Evolutionary conservation across 192 early-diverging fungal genomes (phyloP).

Genomic region (Coemansia erecta): DNA sequence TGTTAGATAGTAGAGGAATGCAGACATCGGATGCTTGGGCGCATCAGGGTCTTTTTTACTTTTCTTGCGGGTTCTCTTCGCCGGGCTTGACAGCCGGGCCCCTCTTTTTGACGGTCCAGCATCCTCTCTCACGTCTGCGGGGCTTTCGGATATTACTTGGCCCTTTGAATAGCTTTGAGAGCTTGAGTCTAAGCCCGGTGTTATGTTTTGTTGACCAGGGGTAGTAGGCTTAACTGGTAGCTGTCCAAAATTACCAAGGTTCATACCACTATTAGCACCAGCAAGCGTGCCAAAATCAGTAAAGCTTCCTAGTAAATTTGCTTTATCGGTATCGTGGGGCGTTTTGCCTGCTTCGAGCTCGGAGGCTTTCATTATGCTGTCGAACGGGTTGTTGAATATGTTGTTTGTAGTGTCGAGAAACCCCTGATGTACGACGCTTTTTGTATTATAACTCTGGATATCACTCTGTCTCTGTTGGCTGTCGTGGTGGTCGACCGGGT

Average conservation of each 20-base stretch:
- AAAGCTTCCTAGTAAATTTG: background rate
- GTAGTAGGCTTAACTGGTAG: background rate
- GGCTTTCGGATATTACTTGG: no score
- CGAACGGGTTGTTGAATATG: background rate
- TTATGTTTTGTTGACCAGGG: no score
- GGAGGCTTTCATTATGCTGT: background rate
- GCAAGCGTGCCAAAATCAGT: background rate
- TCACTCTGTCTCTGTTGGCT: constrained; percentile 1
- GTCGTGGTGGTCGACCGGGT: constrained; percentile 2
- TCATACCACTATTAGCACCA: background rate
- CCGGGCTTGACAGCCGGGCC: constrained; percentile 31
- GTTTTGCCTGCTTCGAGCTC: background rate
- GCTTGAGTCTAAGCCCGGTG: no score
- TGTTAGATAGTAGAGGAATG: constrained; percentile 75
- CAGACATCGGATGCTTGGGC: constrained; percentile 86
- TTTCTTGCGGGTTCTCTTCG: constrained; percentile 61
- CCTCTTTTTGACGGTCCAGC: constrained; percentile 22
- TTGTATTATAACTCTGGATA: constrained; percentile 8
- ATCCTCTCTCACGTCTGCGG: background rate
- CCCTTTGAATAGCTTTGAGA: no score
- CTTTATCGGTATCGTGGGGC: background rate
- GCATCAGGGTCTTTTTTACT: constrained; percentile 67
- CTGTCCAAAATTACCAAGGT: background rate
- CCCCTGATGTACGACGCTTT: background rate
- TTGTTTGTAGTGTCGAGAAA: background rate